Evolutionary conservation across 2,329 filamentous ascomycete genomes (phyloP), one percentile per base, ranked within the genome.

Genomic region (Sporothrix globosa): DNA sequence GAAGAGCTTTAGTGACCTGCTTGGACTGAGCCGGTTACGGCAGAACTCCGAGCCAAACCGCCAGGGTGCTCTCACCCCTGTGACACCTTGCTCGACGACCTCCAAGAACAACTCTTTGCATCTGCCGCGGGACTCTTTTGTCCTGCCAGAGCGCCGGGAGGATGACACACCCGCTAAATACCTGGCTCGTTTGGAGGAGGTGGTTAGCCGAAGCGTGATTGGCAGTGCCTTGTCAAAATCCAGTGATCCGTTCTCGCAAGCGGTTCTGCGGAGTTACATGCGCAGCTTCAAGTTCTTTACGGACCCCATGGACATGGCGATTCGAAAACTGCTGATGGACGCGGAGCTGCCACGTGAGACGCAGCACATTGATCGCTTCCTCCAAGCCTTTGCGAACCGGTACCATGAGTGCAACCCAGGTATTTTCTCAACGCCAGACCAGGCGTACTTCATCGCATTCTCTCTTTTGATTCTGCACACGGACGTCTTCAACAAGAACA

Each of bases 401-500:
- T 99, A 99, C 79, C 92, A 98, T 77, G 96, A 99, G 80, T 99
- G 96, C 81, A 99, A 99, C 76, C 96, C 96, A 2, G 95, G 96
- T 52, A 96, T 99, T 72, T 99, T 97, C 80, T 87, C 91, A 30
- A 90, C 90, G 46, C 89, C 93, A 75, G 96, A 98, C 77, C 93
- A 97, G 81, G 94, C 96, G n/a, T 97, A 98, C 79, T 97, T 98
- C 76, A 95, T 98, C 74, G 93, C 95, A 19, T 99, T 99, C 78
- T 98, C 95, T 1, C 89, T 99, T 70, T 87, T 99, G 72, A 97
- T 99, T 75, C 84, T 99, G 46, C 96, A 99, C 76, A 98, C 96
- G 0, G 96, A 99, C 78, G 92, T 97, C n/a, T 98, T 98, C 87
- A 99, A 99, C 84, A 97, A 97, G 81, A 99, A 98, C 83, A 98